Percentiles rank a stretch among this genome's conserved stretches.
Evolutionary conservation across 2,329 filamentous ascomycete genomes (phyloP).

Genomic region (Coniella vitis): DNA sequence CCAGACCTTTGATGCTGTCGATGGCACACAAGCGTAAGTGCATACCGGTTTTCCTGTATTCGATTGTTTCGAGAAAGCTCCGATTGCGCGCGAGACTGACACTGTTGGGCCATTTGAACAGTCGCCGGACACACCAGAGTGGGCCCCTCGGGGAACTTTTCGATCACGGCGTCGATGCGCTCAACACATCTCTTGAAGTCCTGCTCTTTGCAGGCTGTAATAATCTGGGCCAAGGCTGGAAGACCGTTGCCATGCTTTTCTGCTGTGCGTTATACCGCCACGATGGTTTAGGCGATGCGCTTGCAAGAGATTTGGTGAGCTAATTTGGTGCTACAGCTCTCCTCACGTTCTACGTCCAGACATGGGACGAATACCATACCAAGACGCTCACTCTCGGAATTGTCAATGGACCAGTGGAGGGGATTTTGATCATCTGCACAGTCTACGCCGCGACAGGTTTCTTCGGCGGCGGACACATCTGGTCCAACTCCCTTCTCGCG

Average conservation of each 20-base stretch:
- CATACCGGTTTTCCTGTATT: neutral
- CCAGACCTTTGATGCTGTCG: constrained; percentile 96
- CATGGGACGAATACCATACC: constrained; percentile 99
- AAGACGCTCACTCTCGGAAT: constrained; percentile 89
- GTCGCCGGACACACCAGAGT: constrained; percentile 81
- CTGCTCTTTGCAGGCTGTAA: constrained; percentile 87
- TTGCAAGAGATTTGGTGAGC: neutral
- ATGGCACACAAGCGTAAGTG: constrained; percentile 83
- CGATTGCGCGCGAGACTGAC: constrained; percentile 4
- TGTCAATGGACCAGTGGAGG: constrained; percentile 91
- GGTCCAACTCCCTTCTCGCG: constrained; percentile 75
- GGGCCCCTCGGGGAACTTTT: constrained; percentile 94
- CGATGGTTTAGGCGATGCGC: neutral
- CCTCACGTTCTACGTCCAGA: constrained; percentile 97
- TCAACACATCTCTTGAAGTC: constrained; percentile 92
- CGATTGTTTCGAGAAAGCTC: too few relatives aligned
- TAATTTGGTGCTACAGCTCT: constrained; percentile 46
- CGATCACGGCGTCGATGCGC: constrained; percentile 93
- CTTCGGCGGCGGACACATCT: constrained; percentile 85
- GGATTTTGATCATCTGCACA: constrained; percentile 73
- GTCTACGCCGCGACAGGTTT: constrained; percentile 81
- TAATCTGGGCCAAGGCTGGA: constrained; percentile 90
- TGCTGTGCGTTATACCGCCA: constrained; percentile 51
- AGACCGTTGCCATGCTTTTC: constrained; percentile 76
- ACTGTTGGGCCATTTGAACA: constrained; percentile 26